Conservation (phyloP, 1,284 basidiomycete genomes). For the Malassezia dermatis region DNA sequence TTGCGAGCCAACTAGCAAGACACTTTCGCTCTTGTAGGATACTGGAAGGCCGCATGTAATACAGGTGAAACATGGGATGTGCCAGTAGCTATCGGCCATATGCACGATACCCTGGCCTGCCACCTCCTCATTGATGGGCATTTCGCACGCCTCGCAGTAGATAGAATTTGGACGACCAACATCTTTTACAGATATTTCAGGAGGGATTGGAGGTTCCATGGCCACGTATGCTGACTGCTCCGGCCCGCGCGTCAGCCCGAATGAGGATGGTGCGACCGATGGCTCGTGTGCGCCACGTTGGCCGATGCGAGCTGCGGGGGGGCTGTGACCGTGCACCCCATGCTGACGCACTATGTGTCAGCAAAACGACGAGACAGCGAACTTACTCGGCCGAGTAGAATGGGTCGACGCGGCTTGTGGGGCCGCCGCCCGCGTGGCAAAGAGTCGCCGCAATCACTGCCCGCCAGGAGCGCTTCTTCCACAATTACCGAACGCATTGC, state of each 20-base stretch:
- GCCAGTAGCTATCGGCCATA: conserved; percentile 15
- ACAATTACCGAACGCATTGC: neutral
- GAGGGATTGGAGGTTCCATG: neutral
- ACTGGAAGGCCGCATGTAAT: conserved; percentile 10
- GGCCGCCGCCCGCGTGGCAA: conserved; percentile 1
- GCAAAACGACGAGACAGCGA: neutral
- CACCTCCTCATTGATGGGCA: neutral
- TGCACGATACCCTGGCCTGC: conserved; percentile 10
- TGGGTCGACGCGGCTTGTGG: neutral
- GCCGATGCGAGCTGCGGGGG: neutral
- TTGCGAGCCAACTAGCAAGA: conserved; percentile 15
- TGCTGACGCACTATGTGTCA: neutral
- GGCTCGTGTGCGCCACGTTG: neutral
- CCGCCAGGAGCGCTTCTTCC: neutral
- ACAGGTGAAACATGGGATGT: conserved; percentile 12
- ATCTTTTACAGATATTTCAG: neutral
- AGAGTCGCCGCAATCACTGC: neutral
- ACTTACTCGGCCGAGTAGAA: neutral
- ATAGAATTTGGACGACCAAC: neutral
- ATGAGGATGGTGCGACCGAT: neutral
- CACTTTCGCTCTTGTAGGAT: conserved; percentile 9
- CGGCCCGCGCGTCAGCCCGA: neutral
- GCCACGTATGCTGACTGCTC: neutral
- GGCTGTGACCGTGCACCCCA: neutral
- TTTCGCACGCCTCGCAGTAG: conserved; percentile 3